Base-by-base conservation (phyloP, 257 asterid species). In the Avicennia marina region DNA sequence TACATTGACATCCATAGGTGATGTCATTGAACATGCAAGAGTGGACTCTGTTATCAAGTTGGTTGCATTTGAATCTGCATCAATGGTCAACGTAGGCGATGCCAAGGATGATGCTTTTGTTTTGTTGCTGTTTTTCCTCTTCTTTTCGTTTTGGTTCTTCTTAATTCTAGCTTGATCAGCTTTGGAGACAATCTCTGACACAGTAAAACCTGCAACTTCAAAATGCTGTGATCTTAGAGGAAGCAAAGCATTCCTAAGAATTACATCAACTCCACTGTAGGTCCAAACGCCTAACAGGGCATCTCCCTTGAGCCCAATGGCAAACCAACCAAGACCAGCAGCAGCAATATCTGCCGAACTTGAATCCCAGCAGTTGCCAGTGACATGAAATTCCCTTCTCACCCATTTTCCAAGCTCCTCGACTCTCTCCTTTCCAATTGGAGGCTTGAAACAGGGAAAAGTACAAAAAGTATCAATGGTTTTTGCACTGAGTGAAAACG, bases 281-380 rank as follows among this genome's bases (percentile, higher is more conserved):
- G 95, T 83, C 95, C 98, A 87, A 31, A 75, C 74, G 18, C 90
- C 76, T 25, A 91, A 63, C 47, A 12, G 53, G 43, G 90, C 94
- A 24, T 81, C 90, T 65, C 95, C 96, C 71, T 73, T 85, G 39
- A 91, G 76, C 62, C 93, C 98, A 59, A 91, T 77, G 18, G 90
- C 78, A 41, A 85, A 81, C 98, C 98, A 91, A 50, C 96, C 96
- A 57, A 91, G 82, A 56, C 96, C 98, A 18, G 88, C 72, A 45
- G 82, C 83, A 38, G 94, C 90, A 58, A 91, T 72, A 55, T 91
- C 95, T 16, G 68, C 72, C 16, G 72, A 81, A 55, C 93, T 91
- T 1, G 87, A 83, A 58, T 85, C 93, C 94, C 96, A 90, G 13
- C 56, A 44, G 63, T 54, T 62, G 24, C 96, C 96, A 12, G 69